phyloP scores from a whole-genome alignment of 73 alveolate species.

The Symbiodinium pilosum region DNA sequence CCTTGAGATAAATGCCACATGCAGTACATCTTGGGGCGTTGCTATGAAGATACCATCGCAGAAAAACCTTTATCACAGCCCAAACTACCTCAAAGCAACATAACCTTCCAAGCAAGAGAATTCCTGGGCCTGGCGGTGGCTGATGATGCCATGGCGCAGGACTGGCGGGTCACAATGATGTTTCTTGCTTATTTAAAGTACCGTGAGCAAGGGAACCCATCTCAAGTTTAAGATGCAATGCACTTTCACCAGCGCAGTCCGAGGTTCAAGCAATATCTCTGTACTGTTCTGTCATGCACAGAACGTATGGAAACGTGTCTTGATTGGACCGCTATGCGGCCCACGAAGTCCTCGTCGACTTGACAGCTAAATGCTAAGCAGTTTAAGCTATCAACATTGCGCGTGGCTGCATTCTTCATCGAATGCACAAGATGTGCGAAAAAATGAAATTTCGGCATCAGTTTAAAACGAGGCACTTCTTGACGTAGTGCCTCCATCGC shows the following conservation, averaged over 20 bases:
- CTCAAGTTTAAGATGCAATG: too few relatives aligned
- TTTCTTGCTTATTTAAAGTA: too few relatives aligned
- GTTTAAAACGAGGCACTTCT: background rate
- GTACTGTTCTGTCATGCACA: background rate
- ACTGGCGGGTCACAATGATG: background rate
- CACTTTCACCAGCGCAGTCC: background rate
- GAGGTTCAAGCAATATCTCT: background rate
- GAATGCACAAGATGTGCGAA: background rate
- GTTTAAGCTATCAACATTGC: background rate
- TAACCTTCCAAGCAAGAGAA: too few relatives aligned
- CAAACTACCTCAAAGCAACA: background rate
- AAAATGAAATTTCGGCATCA: background rate
- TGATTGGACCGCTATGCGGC: background rate
- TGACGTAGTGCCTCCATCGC: background rate
- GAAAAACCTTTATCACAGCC: background rate
- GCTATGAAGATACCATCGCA: background rate
- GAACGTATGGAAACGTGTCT: background rate
- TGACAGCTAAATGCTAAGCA: background rate
- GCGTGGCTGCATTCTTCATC: background rate
- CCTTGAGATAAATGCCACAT: background rate
- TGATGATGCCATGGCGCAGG: background rate
- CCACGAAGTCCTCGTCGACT: background rate
- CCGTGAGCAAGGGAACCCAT: too few relatives aligned
- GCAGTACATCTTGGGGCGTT: background rate
- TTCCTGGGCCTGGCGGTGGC: too few relatives aligned